These are phyloP conservation scores for Auriscalpium microsporum DNA, from an alignment of 768 basidiomycete genomes.

Conservation along the genomic window DNA sequence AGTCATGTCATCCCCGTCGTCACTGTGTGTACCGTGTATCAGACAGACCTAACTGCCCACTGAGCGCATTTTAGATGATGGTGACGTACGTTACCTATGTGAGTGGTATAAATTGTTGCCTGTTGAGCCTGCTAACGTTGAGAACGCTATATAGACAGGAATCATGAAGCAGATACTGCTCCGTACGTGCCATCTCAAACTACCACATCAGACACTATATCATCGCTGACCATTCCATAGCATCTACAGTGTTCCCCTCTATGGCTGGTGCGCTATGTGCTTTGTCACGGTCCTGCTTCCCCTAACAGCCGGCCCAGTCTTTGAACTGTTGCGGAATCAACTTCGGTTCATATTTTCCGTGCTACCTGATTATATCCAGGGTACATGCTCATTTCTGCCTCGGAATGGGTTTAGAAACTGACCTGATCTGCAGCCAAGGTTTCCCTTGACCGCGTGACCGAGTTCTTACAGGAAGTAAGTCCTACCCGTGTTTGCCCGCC, in stretches of 20 bases:
- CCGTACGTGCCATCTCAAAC: neutral
- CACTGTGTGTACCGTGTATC: constrained; percentile 8
- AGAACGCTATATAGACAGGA: constrained; percentile 17
- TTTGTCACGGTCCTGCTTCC: neutral
- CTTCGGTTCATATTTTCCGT: constrained; percentile 17
- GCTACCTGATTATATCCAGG: constrained; percentile 17
- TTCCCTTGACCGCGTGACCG: constrained; percentile 30
- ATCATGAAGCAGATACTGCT: neutral
- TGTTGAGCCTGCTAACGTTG: neutral
- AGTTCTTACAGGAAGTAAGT: constrained; percentile 27
- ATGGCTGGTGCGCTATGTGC: constrained; percentile 13
- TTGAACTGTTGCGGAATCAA: constrained; percentile 31
- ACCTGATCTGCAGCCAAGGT: constrained; percentile 22
- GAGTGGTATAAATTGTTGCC: neutral
- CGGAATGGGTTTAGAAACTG: neutral
- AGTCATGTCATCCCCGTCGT: constrained; percentile 33
- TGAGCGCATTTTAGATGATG: constrained; percentile 8
- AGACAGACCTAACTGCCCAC: neutral
- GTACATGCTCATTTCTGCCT: neutral
- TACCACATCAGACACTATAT: neutral
- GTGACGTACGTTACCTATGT: neutral
- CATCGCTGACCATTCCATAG: neutral
- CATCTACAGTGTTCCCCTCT: constrained; percentile 23
- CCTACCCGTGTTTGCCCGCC: neutral
- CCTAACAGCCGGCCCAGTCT: constrained; percentile 21